These are phyloP conservation scores for Dioscorea zingiberensis DNA, from an alignment of 106 monocot species.

Conservation along the genomic window DNA sequence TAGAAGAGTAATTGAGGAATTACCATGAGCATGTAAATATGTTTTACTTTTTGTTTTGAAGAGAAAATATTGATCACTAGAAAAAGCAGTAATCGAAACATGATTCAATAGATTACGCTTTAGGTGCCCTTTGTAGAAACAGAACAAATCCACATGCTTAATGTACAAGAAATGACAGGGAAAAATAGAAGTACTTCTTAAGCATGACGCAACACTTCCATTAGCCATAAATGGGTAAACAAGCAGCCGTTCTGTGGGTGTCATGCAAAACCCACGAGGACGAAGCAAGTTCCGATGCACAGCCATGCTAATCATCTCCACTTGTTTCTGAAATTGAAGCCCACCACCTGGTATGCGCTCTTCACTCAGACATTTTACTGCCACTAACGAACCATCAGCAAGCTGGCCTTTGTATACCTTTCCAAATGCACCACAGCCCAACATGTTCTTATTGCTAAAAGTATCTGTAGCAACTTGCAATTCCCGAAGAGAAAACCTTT, in stretches of 20 bases:
- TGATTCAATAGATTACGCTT: too few relatives aligned
- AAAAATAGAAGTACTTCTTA: conserved; percentile 39
- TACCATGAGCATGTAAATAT: too few relatives aligned
- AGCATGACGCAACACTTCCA: conserved; percentile 75
- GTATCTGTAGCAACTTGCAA: conserved; percentile 88
- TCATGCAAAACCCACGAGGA: conserved; percentile 78
- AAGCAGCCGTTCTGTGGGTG: conserved; percentile 61
- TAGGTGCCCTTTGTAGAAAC: neutral
- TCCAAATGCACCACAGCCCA: conserved; percentile 93
- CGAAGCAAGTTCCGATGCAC: conserved; percentile 65
- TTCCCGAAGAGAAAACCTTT: conserved; percentile 81
- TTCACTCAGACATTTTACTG: conserved; percentile 81
- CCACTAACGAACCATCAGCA: conserved; percentile 76
- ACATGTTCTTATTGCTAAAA: conserved; percentile 77
- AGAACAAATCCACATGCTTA: neutral
- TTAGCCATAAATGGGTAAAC: conserved; percentile 83
- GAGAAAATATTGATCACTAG: too few relatives aligned
- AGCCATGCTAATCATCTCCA: conserved; percentile 81
- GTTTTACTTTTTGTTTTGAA: too few relatives aligned
- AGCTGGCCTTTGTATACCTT: conserved; percentile 90
- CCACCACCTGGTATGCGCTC: conserved; percentile 64
- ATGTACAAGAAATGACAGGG: too few relatives aligned
- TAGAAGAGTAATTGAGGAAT: too few relatives aligned
- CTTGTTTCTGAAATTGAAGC: conserved; percentile 74
- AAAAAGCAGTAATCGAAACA: too few relatives aligned